Percentiles rank a stretch among this genome's conserved stretches.
These are phyloP conservation scores for Colletotrichum sp. DNA, from an alignment of 2,329 filamentous ascomycete genomes.

Conservation along the genomic window DNA sequence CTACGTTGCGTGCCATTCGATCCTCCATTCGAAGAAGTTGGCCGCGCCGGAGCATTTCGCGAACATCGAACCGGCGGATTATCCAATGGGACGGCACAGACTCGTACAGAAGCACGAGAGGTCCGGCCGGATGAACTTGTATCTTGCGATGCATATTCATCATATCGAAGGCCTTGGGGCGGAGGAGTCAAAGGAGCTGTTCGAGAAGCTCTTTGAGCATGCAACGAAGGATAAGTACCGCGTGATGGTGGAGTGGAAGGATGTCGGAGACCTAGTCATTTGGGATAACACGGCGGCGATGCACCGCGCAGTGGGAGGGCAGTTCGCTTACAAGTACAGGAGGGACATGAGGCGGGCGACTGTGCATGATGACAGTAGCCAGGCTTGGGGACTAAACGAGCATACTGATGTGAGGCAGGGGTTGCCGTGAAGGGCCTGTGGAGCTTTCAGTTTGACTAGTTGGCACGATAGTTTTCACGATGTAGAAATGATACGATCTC, in stretches of 20 bases:
- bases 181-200: neutral
- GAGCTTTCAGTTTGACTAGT: neutral
- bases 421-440: neutral
- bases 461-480: neutral
- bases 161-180: neutral
- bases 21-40: slow-evolving; percentile 56
- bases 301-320: neutral
- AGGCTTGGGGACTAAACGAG: neutral
- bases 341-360: neutral
- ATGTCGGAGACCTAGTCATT: neutral
- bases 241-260: neutral
- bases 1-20: slow-evolving; percentile 53
- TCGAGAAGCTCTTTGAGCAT: neutral
- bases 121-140: neutral
- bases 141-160: neutral
- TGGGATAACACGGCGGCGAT: neutral
- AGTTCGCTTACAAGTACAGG: neutral
- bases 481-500: neutral
- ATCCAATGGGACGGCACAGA: slow-evolving; percentile 22
- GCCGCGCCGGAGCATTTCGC: slow-evolving; percentile 53
- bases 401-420: neutral
- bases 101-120: neutral
- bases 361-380: neutral
- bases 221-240: neutral
- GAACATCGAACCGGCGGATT: slow-evolving; percentile 43